These are phyloP conservation scores for Phellinidium pouzarii DNA, from an alignment of 1,284 basidiomycete species.

Conservation along the genomic window DNA sequence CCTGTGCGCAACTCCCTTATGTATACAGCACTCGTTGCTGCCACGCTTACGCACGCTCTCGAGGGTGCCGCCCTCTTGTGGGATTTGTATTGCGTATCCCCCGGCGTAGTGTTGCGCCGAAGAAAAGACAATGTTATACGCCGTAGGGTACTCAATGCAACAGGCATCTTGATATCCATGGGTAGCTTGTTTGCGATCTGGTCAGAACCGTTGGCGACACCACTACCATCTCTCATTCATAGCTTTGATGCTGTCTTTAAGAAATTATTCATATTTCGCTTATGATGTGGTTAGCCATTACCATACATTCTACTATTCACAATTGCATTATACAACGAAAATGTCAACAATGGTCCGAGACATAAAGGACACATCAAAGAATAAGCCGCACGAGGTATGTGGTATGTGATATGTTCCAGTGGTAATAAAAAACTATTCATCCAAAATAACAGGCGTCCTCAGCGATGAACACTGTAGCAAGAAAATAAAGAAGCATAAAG, in stretches of 20 bases:
- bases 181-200: constrained; percentile 47
- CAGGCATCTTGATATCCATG: constrained; percentile 41
- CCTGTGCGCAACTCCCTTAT: constrained; percentile 53
- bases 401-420: background rate
- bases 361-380: background rate
- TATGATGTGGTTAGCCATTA: constrained; percentile 5
- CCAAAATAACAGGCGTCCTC: background rate
- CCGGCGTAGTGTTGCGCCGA: constrained; percentile 23
- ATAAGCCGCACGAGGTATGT: background rate
- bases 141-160: constrained; percentile 29
- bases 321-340: background rate
- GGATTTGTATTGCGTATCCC: constrained; percentile 34
- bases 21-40: constrained; percentile 50
- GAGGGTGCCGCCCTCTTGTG: constrained; percentile 54
- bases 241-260: constrained; percentile 37
- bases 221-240: constrained; percentile 42
- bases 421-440: background rate
- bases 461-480: background rate
- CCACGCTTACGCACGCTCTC: constrained; percentile 46
- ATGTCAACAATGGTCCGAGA: background rate
- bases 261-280: constrained; percentile 24
- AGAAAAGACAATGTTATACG: constrained; percentile 24
- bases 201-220: constrained; percentile 45
- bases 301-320: too few species aligned
- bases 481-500: background rate